These are phyloP conservation scores for Taiwanofungus camphoratus DNA, from an alignment of 1,284 basidiomycete species.

Conservation along the genomic window DNA sequence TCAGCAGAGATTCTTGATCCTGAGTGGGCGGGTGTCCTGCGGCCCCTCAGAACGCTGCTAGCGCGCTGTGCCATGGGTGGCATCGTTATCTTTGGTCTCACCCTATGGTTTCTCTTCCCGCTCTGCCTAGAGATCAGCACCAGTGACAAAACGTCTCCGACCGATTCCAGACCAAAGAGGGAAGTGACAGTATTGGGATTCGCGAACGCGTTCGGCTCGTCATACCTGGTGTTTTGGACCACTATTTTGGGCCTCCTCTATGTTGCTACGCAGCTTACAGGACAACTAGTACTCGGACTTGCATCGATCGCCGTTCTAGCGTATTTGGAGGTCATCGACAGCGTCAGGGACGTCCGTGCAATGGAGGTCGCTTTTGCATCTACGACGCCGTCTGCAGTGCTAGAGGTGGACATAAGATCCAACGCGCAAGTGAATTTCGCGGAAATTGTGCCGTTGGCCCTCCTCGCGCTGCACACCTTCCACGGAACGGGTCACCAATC, in stretches of 20 bases:
- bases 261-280: slow-evolving; percentile 71
- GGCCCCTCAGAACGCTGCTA: slow-evolving; percentile 51
- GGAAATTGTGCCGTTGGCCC: slow-evolving; percentile 67
- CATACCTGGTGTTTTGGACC: slow-evolving; percentile 79
- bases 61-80: slow-evolving; percentile 54
- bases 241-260: slow-evolving; percentile 63
- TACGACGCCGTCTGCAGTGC: slow-evolving; percentile 37
- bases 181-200: slow-evolving; percentile 77
- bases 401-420: slow-evolving; percentile 26
- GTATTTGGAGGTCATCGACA: slow-evolving; percentile 76
- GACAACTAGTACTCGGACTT: slow-evolving; percentile 72
- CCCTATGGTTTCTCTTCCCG: slow-evolving; percentile 67
- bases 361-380: slow-evolving; percentile 48
- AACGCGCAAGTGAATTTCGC: slow-evolving; percentile 47
- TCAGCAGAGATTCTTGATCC: slow-evolving; percentile 40
- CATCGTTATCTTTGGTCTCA: slow-evolving; percentile 46
- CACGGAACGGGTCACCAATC: slow-evolving; percentile 92
- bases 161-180: neutral
- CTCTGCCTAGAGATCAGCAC: slow-evolving; percentile 63
- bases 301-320: slow-evolving; percentile 61
- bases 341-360: slow-evolving; percentile 63
- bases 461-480: slow-evolving; percentile 76
- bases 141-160: slow-evolving; percentile 10
- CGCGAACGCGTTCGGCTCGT: slow-evolving; percentile 86
- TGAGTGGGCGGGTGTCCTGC: slow-evolving; percentile 38